Base-by-base conservation (phyloP, 495 filamentous ascomycete genomes). In the Barbatosphaeria neglecta region DNA sequence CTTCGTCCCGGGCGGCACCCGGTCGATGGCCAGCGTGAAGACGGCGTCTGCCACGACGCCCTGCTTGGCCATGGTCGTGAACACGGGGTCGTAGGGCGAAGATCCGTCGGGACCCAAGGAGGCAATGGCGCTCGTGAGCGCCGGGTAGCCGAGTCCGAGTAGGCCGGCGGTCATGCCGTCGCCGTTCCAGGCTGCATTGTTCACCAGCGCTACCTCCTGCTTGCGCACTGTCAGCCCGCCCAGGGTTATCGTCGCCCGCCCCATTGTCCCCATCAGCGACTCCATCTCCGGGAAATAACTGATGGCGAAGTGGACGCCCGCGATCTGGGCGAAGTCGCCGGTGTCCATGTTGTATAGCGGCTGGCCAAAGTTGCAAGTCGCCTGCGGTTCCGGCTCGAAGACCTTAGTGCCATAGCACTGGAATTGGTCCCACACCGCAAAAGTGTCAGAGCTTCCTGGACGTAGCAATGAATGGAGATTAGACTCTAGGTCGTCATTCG, bases 111-210 rank as follows among this genome's bases (percentile, higher is more conserved):
- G 20, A 11, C 37, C 20, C 20, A 20, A 27, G 28, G 37, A 37
- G 51, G 41, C 41, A n/a, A n/a, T 59, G 49, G 25, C 33, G 43
- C 18, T 63, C 56, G 16, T 46, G 37, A 41, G 51, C 20, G 18
- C 19, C 11, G 71, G 72, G 49, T 74, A 78, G 3, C 62, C 68
- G 23, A 80, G 58, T 5, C 76, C 75, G 1, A 78, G 52, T 9
- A 80, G 44, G 3, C 76, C 76, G 46, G 59, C 59, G 6, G 57
- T 59, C 0, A 25, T 22, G 20, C 46, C 62, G 50, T 77, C 68
- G 9, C 71, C 71, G 41, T 61, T 56, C 53, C 68, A 68, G 15
- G 56, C 54, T 8, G 66, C 65, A 11, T 41, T 38, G 33, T 70
- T 55, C 3, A 69, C 67, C 23, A 77, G 54, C 1, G 63, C 75